Evolutionary conservation across 371 early-diverging fungal genomes (phyloP), one percentile per base, ranked within the genome.

Genomic region (Phascolomyces articulosus): DNA sequence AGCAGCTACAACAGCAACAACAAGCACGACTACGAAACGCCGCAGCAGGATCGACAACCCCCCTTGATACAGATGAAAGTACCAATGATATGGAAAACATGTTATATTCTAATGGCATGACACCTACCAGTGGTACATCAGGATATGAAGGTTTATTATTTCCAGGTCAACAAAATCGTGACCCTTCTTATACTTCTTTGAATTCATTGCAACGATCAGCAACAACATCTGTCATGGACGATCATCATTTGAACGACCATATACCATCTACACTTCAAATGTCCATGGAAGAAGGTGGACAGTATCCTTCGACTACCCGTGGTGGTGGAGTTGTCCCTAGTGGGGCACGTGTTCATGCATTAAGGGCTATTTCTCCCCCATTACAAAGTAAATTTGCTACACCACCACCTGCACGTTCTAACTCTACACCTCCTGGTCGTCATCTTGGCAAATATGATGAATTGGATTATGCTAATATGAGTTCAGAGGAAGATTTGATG

Each of bases 121-220:
- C 34, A 34, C 34, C 34, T 34, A 34, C 34, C 6, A 34, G 34
- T 34, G 34, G 34, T 34, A 11, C 11, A 34, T 6, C 34, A 23
- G 26, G 26, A 10, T 51, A 51, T 24, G 51, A 51, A 23, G 51
- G 51, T 7, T 24, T 51, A 8, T 51, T 51, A 24, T 51, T 51
- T 24, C 13, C 26, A 93, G 92, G 63, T 11, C 34, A 34, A 93
- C 94, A n/a, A 84, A 93, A 51, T 91, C 95, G 11, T 91, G 93
- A 21, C 95, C 94, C 95, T 7, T 82, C 89, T 6, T 87, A 87
- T 67, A 88, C 88, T 28, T 74, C 85, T 60, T 89, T 85, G 31
- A 85, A 86, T 31, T 74, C 74, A 60, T 24, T 51, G 20, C 77
- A 76, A 21, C 81, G 79, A 26, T n/a, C 60, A 40, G 2, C 34